Evolutionary conservation across 176 grass and related monocot genomes (phyloP).

Genomic region (Pharus latifolius): DNA sequence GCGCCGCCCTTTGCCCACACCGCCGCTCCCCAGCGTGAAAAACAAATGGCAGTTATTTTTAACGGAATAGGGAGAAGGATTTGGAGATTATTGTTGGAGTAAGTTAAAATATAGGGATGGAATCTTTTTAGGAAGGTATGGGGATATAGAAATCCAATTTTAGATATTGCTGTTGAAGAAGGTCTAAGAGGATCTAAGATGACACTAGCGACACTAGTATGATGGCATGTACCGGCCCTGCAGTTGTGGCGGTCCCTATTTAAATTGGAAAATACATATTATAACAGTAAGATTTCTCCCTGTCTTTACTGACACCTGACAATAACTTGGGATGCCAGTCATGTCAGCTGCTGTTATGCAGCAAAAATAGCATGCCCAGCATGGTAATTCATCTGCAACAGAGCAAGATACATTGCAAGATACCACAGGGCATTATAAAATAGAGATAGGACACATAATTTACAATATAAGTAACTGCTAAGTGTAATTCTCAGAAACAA

Average conservation of each 20-base stretch:
- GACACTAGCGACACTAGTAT: background rate
- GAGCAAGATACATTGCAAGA: slow-evolving; percentile 2
- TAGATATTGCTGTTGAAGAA: no score
- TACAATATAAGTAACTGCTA: background rate
- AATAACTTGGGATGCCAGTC: background rate
- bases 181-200: no score
- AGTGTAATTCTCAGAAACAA: background rate
- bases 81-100: no score
- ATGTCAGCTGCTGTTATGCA: background rate
- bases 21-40: no score
- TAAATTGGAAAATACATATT: background rate
- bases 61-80: no score
- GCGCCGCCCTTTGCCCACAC: no score
- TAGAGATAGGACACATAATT: background rate
- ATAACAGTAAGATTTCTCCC: background rate
- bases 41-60: no score
- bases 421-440: background rate
- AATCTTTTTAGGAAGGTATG: no score
- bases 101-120: no score
- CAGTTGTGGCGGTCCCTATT: background rate
- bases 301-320: background rate
- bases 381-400: background rate
- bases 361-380: background rate
- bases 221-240: background rate
- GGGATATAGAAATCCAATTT: no score